These are phyloP conservation scores for Quercus aquifolioides DNA, from an alignment of 306 rosid species.

Conservation along the genomic window DNA sequence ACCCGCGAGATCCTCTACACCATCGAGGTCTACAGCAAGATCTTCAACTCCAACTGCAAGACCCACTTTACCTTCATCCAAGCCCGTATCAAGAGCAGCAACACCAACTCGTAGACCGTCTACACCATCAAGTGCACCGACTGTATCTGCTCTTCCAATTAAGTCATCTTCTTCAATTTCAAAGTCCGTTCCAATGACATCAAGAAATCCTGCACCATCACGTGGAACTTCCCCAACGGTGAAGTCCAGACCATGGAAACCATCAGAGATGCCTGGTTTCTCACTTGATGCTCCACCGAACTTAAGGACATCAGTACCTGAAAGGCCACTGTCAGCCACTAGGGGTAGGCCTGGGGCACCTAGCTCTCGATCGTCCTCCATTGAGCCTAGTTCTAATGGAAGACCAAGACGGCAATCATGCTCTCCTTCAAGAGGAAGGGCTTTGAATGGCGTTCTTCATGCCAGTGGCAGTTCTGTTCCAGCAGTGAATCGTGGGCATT, in stretches of 20 bases:
- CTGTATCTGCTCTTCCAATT: conserved; percentile 46
- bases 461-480: conserved; percentile 86
- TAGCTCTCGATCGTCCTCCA: conserved; percentile 78
- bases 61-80: conserved; percentile 71
- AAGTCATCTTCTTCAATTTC: conserved; percentile 49
- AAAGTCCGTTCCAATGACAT: conserved; percentile 44
- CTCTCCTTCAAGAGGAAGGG: conserved; percentile 94
- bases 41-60: conserved; percentile 89
- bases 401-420: conserved; percentile 89
- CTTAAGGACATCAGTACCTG: conserved; percentile 85
- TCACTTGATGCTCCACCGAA: conserved; percentile 93
- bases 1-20: conserved; percentile 78
- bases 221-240: conserved; percentile 89
- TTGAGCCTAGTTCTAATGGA: conserved; percentile 71
- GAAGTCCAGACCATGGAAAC: conserved; percentile 92
- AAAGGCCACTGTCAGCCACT: conserved; percentile 75
- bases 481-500: conserved; percentile 61
- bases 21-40: conserved; percentile 71
- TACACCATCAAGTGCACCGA: conserved; percentile 60
- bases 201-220: conserved; percentile 64
- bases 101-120: conserved; percentile 87
- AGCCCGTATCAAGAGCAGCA: conserved; percentile 74
- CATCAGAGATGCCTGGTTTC: conserved; percentile 92
- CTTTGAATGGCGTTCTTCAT: conserved; percentile 59
- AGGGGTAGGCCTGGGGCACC: conserved; percentile 99